A percentile compares a stretch with the other conserved stretches of the same genome.
Evolutionary conservation across 75 land plant species (phyloP).

Genomic region (Cunninghamia lanceolata): DNA sequence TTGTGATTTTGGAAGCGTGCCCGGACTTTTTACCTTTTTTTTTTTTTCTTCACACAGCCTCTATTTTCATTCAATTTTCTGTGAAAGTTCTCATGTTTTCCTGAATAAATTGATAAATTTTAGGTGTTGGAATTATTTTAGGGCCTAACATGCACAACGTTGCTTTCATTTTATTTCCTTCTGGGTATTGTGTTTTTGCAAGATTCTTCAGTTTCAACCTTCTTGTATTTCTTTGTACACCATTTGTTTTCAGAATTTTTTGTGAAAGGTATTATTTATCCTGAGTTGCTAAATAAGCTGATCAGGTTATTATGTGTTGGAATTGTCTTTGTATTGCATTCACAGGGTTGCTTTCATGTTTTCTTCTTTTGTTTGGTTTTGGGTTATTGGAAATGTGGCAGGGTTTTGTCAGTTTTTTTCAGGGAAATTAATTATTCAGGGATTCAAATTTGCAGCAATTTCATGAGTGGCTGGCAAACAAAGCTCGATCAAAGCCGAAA

Average conservation of each 20-base stretch:
- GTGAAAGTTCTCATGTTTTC: too few relatives aligned
- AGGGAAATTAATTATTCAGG: neutral
- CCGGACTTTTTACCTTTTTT: too few relatives aligned
- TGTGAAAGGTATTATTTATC: neutral
- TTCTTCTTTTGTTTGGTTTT: neutral
- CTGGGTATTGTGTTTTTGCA: neutral
- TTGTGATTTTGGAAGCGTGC: neutral
- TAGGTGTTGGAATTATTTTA: neutral
- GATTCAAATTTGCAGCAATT: constrained; percentile 63
- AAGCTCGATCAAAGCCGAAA: constrained; percentile 75
- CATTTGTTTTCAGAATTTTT: neutral
- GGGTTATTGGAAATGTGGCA: neutral
- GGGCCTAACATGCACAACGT: neutral
- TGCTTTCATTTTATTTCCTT: neutral
- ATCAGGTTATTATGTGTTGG: neutral
- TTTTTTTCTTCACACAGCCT: too few relatives aligned
- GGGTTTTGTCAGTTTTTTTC: neutral
- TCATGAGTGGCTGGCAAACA: constrained; percentile 90
- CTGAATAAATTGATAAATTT: neutral
- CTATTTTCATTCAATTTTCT: neutral
- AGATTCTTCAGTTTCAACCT: neutral
- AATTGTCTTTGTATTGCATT: neutral
- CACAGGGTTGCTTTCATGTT: neutral
- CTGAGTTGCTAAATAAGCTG: neutral
- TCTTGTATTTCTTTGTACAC: neutral